These are phyloP conservation scores for Viola pubescens DNA, from an alignment of 441 rosid genomes.

Conservation along the genomic window DNA sequence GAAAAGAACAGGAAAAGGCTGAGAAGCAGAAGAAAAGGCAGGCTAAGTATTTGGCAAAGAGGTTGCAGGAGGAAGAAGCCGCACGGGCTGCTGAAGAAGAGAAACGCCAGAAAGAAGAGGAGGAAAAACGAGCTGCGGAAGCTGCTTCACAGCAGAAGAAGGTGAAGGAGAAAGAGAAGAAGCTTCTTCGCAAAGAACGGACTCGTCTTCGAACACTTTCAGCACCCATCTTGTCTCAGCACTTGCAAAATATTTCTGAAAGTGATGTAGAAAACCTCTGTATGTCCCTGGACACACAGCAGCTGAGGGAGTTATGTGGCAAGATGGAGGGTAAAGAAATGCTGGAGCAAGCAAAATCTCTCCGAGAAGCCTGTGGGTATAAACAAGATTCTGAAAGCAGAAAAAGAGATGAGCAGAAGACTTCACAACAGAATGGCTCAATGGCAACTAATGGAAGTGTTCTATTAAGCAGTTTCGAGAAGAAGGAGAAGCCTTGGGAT, in stretches of 20 bases:
- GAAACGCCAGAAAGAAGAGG: slow-evolving; percentile 65
- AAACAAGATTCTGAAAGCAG: slow-evolving; percentile 28
- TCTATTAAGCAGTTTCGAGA: slow-evolving; percentile 32
- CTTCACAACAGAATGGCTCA: slow-evolving; percentile 48
- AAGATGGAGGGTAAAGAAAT: slow-evolving; percentile 58
- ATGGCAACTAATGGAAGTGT: slow-evolving; percentile 37
- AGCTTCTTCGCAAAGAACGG: slow-evolving; percentile 81
- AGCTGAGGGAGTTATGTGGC: slow-evolving; percentile 61
- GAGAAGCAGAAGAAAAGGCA: slow-evolving; percentile 85
- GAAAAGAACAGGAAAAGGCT: slow-evolving; percentile 81
- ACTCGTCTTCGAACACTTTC: slow-evolving; percentile 79
- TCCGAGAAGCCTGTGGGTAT: slow-evolving; percentile 42
- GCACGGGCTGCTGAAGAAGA: slow-evolving; percentile 80
- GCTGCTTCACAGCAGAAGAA: slow-evolving; percentile 79
- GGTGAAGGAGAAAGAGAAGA: slow-evolving; percentile 82
- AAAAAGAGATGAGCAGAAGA: slow-evolving; percentile 36
- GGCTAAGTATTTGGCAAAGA: slow-evolving; percentile 74
- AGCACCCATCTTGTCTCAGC: slow-evolving; percentile 45
- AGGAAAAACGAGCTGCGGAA: slow-evolving; percentile 73
- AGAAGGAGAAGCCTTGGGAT: slow-evolving; percentile 42
- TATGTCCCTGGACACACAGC: slow-evolving; percentile 53
- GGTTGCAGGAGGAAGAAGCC: slow-evolving; percentile 84
- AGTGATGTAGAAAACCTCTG: slow-evolving; percentile 81
- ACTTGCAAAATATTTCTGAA: slow-evolving; percentile 47
- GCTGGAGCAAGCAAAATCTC: slow-evolving; percentile 45